Conservation (phyloP, 2,329 filamentous ascomycete genomes). For the Phaeosphaeriaceae sp. region DNA sequence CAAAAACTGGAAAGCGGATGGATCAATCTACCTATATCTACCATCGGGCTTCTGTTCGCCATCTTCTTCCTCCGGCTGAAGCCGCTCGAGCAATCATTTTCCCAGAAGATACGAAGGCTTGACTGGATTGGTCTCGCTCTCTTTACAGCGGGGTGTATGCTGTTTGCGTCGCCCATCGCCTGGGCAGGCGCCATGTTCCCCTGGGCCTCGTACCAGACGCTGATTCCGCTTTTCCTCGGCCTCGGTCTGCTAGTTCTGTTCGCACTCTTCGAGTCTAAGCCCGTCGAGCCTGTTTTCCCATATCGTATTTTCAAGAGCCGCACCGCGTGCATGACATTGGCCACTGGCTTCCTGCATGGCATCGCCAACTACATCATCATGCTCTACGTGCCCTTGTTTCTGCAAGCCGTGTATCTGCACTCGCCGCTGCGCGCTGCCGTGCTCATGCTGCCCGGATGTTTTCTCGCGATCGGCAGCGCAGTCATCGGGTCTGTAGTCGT, state of each 20-base stretch:
- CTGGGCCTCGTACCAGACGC: constrained; percentile 64
- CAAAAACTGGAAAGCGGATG: constrained; percentile 5
- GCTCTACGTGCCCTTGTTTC: constrained; percentile 49
- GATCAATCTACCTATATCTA: constrained; percentile 51
- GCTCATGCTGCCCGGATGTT: constrained; percentile 45
- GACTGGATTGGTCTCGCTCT: constrained; percentile 58
- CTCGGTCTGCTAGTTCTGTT: constrained; percentile 54
- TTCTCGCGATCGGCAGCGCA: constrained; percentile 50
- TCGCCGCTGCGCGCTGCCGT: constrained; percentile 41
- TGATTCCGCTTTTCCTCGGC: constrained; percentile 66
- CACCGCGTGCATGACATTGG: constrained; percentile 56
- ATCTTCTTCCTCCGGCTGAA: constrained; percentile 59
- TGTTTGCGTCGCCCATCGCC: constrained; percentile 57
- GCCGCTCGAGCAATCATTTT: constrained; percentile 50
- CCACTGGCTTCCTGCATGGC: constrained; percentile 63
- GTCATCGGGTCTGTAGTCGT: constrained; percentile 1
- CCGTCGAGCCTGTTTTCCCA: constrained; percentile 57
- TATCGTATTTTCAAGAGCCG: constrained; percentile 54
- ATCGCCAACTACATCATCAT: constrained; percentile 49
- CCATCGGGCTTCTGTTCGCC: constrained; percentile 52
- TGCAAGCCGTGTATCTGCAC: constrained; percentile 45
- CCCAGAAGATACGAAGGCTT: constrained; percentile 51
- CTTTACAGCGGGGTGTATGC: constrained; percentile 52
- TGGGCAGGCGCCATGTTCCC: constrained; percentile 58
- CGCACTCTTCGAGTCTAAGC: constrained; percentile 62